Conservation (phyloP, 176 grass and related monocot genomes). For the Triticum turgidum region DNA sequence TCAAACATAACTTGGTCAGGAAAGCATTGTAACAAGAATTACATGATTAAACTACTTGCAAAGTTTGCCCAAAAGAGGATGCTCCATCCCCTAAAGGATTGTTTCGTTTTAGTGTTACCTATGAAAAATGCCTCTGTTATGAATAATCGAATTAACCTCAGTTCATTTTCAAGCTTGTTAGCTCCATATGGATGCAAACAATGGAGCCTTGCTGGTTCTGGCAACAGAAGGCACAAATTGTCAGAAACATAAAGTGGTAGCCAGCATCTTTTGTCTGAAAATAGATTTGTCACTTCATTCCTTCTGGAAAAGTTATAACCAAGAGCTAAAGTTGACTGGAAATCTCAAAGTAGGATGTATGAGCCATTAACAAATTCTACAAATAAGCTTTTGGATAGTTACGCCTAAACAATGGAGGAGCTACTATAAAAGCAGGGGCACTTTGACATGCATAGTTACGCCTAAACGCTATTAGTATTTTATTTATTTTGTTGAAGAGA, state of each 20-base stretch:
- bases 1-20: background rate
- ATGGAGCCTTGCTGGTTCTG: conserved; percentile 13
- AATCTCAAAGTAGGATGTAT: background rate
- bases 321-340: background rate
- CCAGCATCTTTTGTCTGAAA: background rate
- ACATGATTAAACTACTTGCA: background rate
- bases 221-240: background rate
- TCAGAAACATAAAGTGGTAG: background rate
- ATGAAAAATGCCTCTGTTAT: background rate
- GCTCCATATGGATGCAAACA: conserved; percentile 12
- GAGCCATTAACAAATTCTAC: background rate
- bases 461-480: background rate
- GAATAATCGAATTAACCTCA: background rate
- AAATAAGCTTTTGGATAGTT: background rate
- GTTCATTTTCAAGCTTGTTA: conserved; percentile 12
- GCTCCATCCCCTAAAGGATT: background rate
- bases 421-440: background rate
- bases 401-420: background rate
- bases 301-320: background rate
- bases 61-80: background rate
- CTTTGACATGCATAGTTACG: background rate
- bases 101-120: background rate
- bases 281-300: background rate
- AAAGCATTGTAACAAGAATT: background rate
- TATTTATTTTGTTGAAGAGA: background rate